Evolutionary conservation across 1,284 basidiomycete genomes (phyloP), one percentile per base, ranked within the genome.

Genomic region (Porogramme epimiltina): DNA sequence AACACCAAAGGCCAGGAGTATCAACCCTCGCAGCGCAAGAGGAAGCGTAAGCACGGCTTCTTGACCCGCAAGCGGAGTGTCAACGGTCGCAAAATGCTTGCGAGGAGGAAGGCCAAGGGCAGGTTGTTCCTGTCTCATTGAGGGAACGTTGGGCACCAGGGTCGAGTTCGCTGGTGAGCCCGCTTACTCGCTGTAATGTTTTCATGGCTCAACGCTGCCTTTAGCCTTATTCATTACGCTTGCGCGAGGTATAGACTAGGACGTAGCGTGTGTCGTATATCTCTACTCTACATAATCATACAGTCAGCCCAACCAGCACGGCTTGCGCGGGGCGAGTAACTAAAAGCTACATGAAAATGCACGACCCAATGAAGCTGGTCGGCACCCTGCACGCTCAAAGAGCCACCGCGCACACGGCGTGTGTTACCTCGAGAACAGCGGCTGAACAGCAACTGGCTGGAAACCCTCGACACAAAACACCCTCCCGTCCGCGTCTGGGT

Each of bases 1-100:
- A 70, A 66, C 26, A 71, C 79, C 42, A 71, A 76, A 31, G 92
- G 92, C 28, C 78, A 81, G 28, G 89, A 93, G 69, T 96, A 95
- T 67, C 92, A 95, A 66, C 93, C 93, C 2, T 91, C 88, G 0
- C 92, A 94, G 73, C 78, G 92, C 45, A 91, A 91, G 67, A 76
- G 93, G 45, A 96, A 96, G 75, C 80, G 91, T 56, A 90, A 88
- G 70, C 91, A 94, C 66, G 93, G 93, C 9, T 96, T 94, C 69
- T 75, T 96, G 34, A 78, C 85, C 0, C 75, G 90, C 39, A 81
- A 87, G 66, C 76, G 79, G 60, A 80, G 79, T 34, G 73, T 79
- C 19, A 79, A 77, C 24, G 89, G 89, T 2, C 77, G 82, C 54
- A 86, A 84, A 67, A 82, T 89, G 42, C 61, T 74, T 33, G 60